Conservation (phyloP, 2,329 filamentous ascomycete genomes). For the Dendryphion nanum region DNA sequence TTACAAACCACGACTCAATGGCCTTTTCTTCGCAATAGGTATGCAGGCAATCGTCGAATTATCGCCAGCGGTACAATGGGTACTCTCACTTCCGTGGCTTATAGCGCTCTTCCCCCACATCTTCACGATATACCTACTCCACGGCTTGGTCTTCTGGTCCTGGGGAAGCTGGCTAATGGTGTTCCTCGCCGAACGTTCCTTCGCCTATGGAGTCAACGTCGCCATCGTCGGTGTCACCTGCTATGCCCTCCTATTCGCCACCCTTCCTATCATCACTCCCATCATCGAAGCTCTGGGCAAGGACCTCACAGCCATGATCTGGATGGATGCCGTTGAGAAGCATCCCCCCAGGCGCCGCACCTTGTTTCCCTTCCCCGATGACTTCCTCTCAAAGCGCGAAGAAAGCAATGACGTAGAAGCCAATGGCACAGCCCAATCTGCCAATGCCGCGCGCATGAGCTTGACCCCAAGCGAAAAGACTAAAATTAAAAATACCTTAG, state of each 20-base stretch:
- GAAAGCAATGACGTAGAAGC: constrained; percentile 5
- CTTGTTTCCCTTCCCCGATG: constrained; percentile 30
- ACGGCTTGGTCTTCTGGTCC: constrained; percentile 49
- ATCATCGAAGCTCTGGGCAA: constrained; percentile 41
- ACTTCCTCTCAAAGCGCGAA: constrained; percentile 9
- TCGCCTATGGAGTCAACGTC: constrained; percentile 36
- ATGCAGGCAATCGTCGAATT: constrained; percentile 40
- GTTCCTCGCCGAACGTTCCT: constrained; percentile 25
- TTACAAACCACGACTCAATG: constrained; percentile 45
- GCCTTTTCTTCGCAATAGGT: constrained; percentile 41
- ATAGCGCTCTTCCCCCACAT: constrained; percentile 49
- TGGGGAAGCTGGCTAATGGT: constrained; percentile 40
- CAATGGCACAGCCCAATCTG: too few species aligned
- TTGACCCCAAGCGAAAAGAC: constrained; percentile 1
- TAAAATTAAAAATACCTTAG: too few species aligned
- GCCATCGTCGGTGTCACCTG: constrained; percentile 37
- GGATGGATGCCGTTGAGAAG: constrained; percentile 37
- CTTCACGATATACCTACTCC: constrained; percentile 51
- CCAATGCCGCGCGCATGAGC: neutral
- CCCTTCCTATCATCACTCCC: constrained; percentile 38
- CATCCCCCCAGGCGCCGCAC: constrained; percentile 30
- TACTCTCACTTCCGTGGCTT: constrained; percentile 41
- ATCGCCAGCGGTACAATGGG: constrained; percentile 39
- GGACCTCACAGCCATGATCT: constrained; percentile 38
- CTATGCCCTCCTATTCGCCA: constrained; percentile 32